These are phyloP conservation scores for Lasiodiplodia sp. DNA, from an alignment of 2,329 filamentous ascomycete species.

Conservation along the genomic window DNA sequence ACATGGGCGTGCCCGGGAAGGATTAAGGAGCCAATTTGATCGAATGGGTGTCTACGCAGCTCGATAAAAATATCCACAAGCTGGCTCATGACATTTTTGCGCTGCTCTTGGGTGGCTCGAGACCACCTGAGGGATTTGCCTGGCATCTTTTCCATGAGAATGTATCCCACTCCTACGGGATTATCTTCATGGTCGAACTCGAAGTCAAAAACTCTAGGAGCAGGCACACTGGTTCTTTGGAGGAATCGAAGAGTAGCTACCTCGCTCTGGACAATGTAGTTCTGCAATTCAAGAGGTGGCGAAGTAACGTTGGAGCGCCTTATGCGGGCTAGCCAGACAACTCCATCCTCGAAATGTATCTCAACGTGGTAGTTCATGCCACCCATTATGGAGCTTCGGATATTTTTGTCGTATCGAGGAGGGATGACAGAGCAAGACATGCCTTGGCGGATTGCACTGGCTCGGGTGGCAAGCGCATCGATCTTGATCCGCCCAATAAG, in stretches of 20 bases:
- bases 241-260: constrained; percentile 53
- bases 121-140: constrained; percentile 50
- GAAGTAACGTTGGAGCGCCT: constrained; percentile 31
- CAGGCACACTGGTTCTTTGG: constrained; percentile 45
- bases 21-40: constrained; percentile 46
- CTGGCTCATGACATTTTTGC: constrained; percentile 46
- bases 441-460: not conserved
- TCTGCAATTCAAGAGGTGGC: constrained; percentile 18
- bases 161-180: constrained; percentile 35
- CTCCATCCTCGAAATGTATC: constrained; percentile 16
- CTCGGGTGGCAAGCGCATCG: not conserved
- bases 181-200: constrained; percentile 44
- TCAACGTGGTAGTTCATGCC: constrained; percentile 15
- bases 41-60: constrained; percentile 48
- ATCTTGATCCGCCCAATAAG: constrained; percentile 5
- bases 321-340: constrained; percentile 18
- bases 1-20: constrained; percentile 36
- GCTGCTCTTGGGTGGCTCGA: constrained; percentile 44
- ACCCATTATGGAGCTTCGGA: constrained; percentile 10
- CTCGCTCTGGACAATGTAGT: constrained; percentile 52
- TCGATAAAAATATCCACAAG: constrained; percentile 52
- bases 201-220: constrained; percentile 50
- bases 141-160: constrained; percentile 52
- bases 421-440: not conserved
- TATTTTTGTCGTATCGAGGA: not conserved